phyloP scores from a whole-genome alignment of 352 stramenopile genomes.

The Phytophthora kernoviae region DNA sequence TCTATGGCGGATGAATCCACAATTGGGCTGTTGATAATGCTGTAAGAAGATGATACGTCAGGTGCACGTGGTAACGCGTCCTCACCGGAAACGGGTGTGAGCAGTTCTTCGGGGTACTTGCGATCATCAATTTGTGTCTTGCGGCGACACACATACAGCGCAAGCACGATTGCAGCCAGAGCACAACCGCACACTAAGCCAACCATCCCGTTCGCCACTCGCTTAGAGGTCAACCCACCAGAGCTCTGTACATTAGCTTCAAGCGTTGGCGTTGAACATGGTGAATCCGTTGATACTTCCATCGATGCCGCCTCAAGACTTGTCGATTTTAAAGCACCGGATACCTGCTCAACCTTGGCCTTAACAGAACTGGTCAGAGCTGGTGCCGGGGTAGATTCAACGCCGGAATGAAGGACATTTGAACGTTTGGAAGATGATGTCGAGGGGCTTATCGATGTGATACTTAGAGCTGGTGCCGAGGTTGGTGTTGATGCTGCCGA shows the following conservation, averaged over 20 bases:
- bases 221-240: conserved; percentile 7
- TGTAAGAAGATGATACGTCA: conserved; percentile 7
- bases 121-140: conserved; percentile 21
- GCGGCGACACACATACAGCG: conserved; percentile 21
- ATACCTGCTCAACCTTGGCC: background rate
- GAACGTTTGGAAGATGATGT: conserved; percentile 2
- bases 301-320: conserved; percentile 7
- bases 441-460: background rate
- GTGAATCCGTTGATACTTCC: conserved; percentile 1
- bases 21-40: conserved; percentile 12
- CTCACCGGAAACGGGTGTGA: conserved; percentile 13
- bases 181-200: conserved; percentile 14
- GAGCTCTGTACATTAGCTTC: conserved; percentile 19
- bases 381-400: background rate
- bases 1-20: conserved; percentile 13
- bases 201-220: conserved; percentile 21
- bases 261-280: conserved; percentile 2
- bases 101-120: conserved; percentile 16
- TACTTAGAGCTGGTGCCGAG: background rate
- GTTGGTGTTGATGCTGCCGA: background rate
- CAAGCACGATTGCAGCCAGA: conserved; percentile 12
- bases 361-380: background rate
- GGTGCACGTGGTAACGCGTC: conserved; percentile 10
- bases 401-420: background rate
- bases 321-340: conserved; percentile 1